Evolutionary conservation across 352 stramenopile genomes (phyloP).

Genomic region (Phytophthora brassicae): DNA sequence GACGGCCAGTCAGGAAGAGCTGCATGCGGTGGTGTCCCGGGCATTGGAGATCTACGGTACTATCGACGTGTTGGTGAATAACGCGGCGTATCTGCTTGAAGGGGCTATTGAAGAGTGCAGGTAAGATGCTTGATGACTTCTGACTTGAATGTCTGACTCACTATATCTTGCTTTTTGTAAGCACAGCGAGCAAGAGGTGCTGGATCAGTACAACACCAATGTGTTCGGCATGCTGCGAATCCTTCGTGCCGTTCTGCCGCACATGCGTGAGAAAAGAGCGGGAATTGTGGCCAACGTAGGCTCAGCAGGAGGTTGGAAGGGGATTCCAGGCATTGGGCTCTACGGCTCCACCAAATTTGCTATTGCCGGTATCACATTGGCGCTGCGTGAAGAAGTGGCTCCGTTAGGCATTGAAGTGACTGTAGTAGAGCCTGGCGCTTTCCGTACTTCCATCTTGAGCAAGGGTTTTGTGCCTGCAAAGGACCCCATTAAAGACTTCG

Average conservation of each 20-base stretch:
- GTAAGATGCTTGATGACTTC: slow-evolving; percentile 22
- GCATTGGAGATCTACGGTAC: slow-evolving; percentile 25
- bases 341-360: slow-evolving; percentile 51
- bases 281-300: slow-evolving; percentile 49
- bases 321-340: slow-evolving; percentile 30
- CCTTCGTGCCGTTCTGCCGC: slow-evolving; percentile 36
- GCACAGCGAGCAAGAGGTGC: slow-evolving; percentile 36
- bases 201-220: slow-evolving; percentile 46
- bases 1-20: slow-evolving; percentile 29
- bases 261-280: slow-evolving; percentile 37
- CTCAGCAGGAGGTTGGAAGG: slow-evolving; percentile 36
- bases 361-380: slow-evolving; percentile 36
- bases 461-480: slow-evolving; percentile 26
- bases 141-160: slow-evolving; percentile 28
- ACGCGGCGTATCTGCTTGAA: slow-evolving; percentile 41
- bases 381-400: slow-evolving; percentile 35
- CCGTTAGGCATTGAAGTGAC: slow-evolving; percentile 44
- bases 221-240: slow-evolving; percentile 44
- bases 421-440: slow-evolving; percentile 39
- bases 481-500: slow-evolving; percentile 30
- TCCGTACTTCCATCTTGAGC: slow-evolving; percentile 39
- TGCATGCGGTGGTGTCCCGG: slow-evolving; percentile 25
- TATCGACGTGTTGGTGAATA: slow-evolving; percentile 49
- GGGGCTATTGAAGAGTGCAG: slow-evolving; percentile 46
- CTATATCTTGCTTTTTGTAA: slow-evolving; percentile 19